A percentile compares a stretch with the other conserved stretches of the same genome.
Conservation (phyloP, 176 grass and related monocot species). For the Oryza meridionalis region DNA sequence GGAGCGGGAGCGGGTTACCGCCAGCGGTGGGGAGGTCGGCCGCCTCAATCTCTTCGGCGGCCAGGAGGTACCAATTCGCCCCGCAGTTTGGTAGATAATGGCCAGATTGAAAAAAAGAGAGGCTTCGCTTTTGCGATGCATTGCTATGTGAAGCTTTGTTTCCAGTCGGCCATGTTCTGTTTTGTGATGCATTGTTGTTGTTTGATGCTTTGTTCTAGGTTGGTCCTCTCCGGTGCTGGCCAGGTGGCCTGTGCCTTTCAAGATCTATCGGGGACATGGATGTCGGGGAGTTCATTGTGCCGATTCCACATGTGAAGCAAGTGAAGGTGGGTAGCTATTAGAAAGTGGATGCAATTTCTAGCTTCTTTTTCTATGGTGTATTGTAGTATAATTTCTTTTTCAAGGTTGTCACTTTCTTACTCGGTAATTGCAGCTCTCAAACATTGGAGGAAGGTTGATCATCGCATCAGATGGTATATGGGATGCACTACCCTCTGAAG, state of each 20-base stretch:
- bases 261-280: slow-evolving; percentile 97
- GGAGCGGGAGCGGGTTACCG: slow-evolving; percentile 83
- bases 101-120: neutral
- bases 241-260: slow-evolving; percentile 94
- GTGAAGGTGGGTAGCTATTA: slow-evolving; percentile 63
- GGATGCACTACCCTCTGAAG: slow-evolving; percentile 85
- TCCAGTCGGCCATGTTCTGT: neutral
- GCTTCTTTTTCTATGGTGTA: neutral
- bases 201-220: slow-evolving; percentile 51
- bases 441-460: slow-evolving; percentile 78
- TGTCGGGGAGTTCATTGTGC: slow-evolving; percentile 96
- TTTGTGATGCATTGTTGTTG: slow-evolving; percentile 7
- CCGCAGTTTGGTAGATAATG: neutral
- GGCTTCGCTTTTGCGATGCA: neutral
- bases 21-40: slow-evolving; percentile 91
- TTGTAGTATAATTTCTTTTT: neutral
- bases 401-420: neutral
- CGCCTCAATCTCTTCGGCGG: slow-evolving; percentile 87
- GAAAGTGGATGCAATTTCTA: slow-evolving; percentile 3
- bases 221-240: slow-evolving; percentile 95
- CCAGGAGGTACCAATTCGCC: slow-evolving; percentile 58
- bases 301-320: slow-evolving; percentile 97
- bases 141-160: neutral
- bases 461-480: slow-evolving; percentile 99
- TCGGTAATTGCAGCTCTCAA: slow-evolving; percentile 72